Evolutionary conservation across 164 flowering plant genomes (phyloP).

Genomic region (Nymphaea thermarum): DNA sequence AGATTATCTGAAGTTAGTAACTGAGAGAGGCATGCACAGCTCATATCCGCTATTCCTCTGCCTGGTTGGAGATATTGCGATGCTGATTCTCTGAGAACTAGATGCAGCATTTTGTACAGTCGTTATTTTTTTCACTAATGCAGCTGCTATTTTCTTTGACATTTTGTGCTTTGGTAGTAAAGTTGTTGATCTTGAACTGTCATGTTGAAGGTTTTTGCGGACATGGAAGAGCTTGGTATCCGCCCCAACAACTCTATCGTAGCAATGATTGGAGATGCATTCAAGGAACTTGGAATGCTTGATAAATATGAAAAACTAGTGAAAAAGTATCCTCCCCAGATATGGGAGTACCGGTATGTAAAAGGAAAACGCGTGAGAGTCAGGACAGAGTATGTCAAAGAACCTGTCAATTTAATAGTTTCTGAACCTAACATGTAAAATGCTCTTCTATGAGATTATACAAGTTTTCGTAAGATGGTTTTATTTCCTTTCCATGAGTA

Average conservation of each 20-base stretch:
- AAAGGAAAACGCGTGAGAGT: slow-evolving; percentile 75
- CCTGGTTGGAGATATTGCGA: no score
- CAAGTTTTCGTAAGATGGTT: no score
- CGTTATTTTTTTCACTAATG: no score
- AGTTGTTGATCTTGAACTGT: neutral
- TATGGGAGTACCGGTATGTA: slow-evolving; percentile 64
- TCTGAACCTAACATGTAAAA: neutral
- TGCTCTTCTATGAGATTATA: neutral
- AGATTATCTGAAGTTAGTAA: no score
- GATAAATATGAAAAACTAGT: slow-evolving; percentile 62
- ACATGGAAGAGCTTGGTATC: slow-evolving; percentile 91
- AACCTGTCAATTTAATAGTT: slow-evolving; percentile 1
- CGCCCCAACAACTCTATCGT: slow-evolving; percentile 50
- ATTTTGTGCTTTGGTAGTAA: neutral
- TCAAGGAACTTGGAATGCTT: slow-evolving; percentile 63
- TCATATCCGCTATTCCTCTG: no score
- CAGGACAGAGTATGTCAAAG: slow-evolving; percentile 16
- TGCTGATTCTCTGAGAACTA: no score
- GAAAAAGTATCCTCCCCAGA: slow-evolving; percentile 76
- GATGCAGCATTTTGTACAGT: no score
- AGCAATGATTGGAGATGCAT: slow-evolving; percentile 58
- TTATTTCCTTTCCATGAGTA: no score
- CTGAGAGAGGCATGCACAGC: no score
- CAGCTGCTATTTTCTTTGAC: no score
- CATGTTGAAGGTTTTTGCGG: slow-evolving; percentile 59